Base-by-base conservation (phyloP, 352 stramenopile species). In the Phytophthora idaei region DNA sequence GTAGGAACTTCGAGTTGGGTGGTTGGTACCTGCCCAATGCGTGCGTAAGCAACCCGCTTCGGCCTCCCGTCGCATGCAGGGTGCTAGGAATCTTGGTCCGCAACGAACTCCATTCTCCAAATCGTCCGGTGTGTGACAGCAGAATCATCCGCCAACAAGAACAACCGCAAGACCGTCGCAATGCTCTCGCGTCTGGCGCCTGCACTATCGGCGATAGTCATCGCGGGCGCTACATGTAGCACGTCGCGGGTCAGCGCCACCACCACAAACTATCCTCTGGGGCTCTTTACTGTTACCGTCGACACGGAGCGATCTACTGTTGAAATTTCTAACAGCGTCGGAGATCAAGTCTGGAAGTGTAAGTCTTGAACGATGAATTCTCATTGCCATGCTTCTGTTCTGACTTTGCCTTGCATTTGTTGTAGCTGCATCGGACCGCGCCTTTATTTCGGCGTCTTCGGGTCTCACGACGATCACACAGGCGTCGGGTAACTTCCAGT, bases 301-400 rank as follows among this genome's bases (percentile, higher is more conserved):
- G 49, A 66, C 50, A 25, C 49, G 15, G 28, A 66, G 2, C 54
- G 29, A 6, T 41, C 28, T 9, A 62, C 60, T 15, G n/a, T 73
- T 21, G 34, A n/a, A 9, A 66, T 69, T n/a, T 47, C 54, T 39
- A 73, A 73, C 48, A 68, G 59, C 21, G 49, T n/a, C 28, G 60
- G 66, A 27, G 66, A 69, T 21, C 66, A 65, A 65, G 60, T 73
- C 42, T 73, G 66, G 60, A 61, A 61, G n/a, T 73, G 66, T 73
- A 36, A 31, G 66, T 32, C 11, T 10, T 29, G 25, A 12, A 42
- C 5, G 37, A 27, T 36, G 17, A 50, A 36, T 17, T 25, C 12
- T 2, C 1, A n/a, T 8, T 6, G 5, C 28, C 51, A 15, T 17
- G 27, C 12, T 32, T 29, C 10, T 12, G 59, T 32, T 21, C 39